These are phyloP conservation scores for Arctium minus DNA, from an alignment of 129 eudicot genomes.

Conservation along the genomic window DNA sequence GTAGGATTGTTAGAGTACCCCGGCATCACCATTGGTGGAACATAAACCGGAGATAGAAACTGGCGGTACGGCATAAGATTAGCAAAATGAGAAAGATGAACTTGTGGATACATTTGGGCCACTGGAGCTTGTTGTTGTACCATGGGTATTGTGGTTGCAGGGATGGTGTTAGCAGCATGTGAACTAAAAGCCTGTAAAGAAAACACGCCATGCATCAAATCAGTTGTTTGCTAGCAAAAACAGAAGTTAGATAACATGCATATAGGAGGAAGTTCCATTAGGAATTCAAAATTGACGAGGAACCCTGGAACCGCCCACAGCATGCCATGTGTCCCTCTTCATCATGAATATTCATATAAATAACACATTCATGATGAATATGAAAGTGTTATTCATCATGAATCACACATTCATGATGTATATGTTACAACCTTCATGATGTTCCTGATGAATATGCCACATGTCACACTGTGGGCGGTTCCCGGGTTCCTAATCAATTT, in stretches of 20 bases:
- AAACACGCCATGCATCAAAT: background rate
- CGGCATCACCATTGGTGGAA: conserved; percentile 89
- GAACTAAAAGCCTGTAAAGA: conserved; percentile 53
- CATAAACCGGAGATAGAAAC: conserved; percentile 73
- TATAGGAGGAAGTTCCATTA: no score
- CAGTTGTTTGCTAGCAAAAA: background rate
- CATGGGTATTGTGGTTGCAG: conserved; percentile 68
- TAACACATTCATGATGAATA: no score
- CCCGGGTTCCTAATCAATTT: no score
- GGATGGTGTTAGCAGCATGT: conserved; percentile 50
- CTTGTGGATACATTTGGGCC: conserved; percentile 91
- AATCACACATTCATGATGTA: no score
- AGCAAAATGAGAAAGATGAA: conserved; percentile 72
- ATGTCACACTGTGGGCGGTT: no score
- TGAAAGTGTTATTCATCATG: no score
- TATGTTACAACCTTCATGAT: no score
- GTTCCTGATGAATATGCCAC: no score
- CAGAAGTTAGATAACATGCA: background rate
- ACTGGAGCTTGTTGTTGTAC: conserved; percentile 72
- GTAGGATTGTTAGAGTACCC: conserved; percentile 75
- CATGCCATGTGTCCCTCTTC: no score
- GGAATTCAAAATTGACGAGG: no score
- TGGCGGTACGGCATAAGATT: conserved; percentile 87
- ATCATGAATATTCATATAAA: no score
- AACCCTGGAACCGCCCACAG: no score